Base-by-base conservation (phyloP, 176 grass and related monocot species). In the Microstegium vimineum region DNA sequence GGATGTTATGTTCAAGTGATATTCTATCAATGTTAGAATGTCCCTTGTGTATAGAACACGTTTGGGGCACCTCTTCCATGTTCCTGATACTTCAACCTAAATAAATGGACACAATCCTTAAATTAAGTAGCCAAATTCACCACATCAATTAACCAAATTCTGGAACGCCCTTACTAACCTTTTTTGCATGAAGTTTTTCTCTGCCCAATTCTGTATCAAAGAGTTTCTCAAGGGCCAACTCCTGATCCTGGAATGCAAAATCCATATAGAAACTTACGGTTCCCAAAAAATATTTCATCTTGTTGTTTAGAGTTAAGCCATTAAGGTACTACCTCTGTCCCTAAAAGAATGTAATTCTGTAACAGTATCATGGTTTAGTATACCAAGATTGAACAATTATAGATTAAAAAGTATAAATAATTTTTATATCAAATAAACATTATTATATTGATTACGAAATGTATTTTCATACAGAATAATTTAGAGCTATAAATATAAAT, bases 1-100 rank as follows among this genome's bases (percentile, higher is more conserved):
- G 36, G 83, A 87, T 81, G 86, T 94, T 54, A 94, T 42, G 23
- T 94, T 91, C 18, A 89, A 10, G 81, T 94, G 86, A 72, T 94
- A 94, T n/a, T 76, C 76, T n/a, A 80, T 91, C 57, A 90, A 62
- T 38, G 38, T 84, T 13, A 57, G 66, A 49, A 94, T 74, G 15
- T 87, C 79, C 45, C 89, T 94, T 30, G 28, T 79, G 72, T 87
- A 87, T 28, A 42, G 81, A 43, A 94, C 86, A 57, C 64, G 27
- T 4, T 79, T 78, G 12, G 89, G 41, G 67, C 92, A 94, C 47
- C 92, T 82, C 74, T 77, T 86, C 74, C 86, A 94, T 36, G 66
- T 5, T 81, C 80, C 36, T 12, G 72, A 38, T 33, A 85, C 67
- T 81, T 89, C 89, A 43, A 23, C n/a, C 89, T 94, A 26, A 37